phyloP scores from a whole-genome alignment of 495 filamentous ascomycete species.

The Aspergillus bridgeri region DNA sequence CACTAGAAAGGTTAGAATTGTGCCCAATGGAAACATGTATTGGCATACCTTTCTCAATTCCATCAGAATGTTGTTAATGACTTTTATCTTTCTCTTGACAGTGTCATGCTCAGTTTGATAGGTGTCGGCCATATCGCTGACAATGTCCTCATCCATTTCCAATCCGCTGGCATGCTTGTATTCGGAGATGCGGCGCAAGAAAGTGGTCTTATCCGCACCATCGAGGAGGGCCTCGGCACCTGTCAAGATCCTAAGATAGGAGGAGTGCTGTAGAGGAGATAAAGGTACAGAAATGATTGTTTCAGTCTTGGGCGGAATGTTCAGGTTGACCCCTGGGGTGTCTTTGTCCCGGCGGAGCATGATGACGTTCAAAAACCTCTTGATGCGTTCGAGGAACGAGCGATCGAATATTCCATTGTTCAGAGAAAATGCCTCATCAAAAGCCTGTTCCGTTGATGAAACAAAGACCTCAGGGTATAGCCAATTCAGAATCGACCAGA shows the following conservation, averaged over 20 bases:
- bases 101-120: not conserved
- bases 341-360: conserved; percentile 65
- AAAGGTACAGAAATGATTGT: conserved; percentile 58
- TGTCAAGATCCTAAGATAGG: conserved; percentile 60
- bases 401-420: conserved; percentile 52
- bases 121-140: not conserved
- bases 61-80: conserved; percentile 52
- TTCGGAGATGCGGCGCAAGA: not conserved
- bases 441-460: conserved; percentile 45
- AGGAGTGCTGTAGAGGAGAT: conserved; percentile 58
- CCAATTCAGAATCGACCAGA: conserved; percentile 64
- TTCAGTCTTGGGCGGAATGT: conserved; percentile 58
- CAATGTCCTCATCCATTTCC: not conserved
- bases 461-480: conserved; percentile 61
- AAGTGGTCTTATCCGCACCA: not conserved
- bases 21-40: not conserved
- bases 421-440: conserved; percentile 58
- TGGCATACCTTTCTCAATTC: conserved; percentile 53
- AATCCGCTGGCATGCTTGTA: not conserved
- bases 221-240: conserved; percentile 34
- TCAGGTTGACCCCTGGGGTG: conserved; percentile 54
- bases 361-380: conserved; percentile 52
- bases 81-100: not conserved
- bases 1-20: conserved; percentile 24
- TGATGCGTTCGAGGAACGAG: conserved; percentile 50